These are phyloP conservation scores for Hyphopichia burtonii DNA, from an alignment of 1,139 yeast genomes.

Conservation along the genomic window DNA sequence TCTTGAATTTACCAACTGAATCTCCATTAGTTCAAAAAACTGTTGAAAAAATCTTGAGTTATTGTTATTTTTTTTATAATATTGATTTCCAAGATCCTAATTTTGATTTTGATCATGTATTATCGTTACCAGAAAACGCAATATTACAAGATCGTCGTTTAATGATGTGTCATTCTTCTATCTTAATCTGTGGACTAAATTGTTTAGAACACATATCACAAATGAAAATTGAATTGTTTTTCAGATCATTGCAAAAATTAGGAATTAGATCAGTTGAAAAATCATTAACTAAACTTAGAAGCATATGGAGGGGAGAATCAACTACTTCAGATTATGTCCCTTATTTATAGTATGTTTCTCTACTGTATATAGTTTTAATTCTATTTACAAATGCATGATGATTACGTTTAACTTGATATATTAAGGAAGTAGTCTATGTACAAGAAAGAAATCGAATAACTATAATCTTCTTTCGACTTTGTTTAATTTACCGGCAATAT, in stretches of 20 bases:
- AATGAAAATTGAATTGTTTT: conserved; percentile 11
- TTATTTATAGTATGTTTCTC: conserved; percentile 8
- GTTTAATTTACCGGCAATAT: conserved; percentile 85
- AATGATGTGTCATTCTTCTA: conserved; percentile 15
- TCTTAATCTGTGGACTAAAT: conserved; percentile 14
- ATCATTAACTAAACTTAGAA: conserved; percentile 9
- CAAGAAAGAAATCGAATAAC: background rate
- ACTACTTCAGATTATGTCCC: conserved; percentile 14
- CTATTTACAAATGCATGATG: background rate
- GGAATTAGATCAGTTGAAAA: conserved; percentile 14
- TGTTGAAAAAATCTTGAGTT: conserved; percentile 11
- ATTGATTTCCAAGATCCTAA: conserved; percentile 8
- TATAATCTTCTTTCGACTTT: conserved; percentile 60
- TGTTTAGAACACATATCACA: conserved; percentile 8
- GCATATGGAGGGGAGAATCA: conserved; percentile 12
- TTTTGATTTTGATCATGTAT: conserved; percentile 7
- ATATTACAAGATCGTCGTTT: conserved; percentile 12
- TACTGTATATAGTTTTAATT: background rate
- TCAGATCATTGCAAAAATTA: conserved; percentile 9
- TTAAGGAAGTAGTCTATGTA: background rate
- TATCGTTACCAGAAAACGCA: conserved; percentile 3
- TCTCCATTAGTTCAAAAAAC: conserved; percentile 15
- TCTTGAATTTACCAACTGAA: conserved; percentile 8
- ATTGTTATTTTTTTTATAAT: conserved; percentile 13
- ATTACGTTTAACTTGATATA: background rate